Evolutionary conservation across 441 rosid species (phyloP).

Genomic region (Adansonia grandidieri): DNA sequence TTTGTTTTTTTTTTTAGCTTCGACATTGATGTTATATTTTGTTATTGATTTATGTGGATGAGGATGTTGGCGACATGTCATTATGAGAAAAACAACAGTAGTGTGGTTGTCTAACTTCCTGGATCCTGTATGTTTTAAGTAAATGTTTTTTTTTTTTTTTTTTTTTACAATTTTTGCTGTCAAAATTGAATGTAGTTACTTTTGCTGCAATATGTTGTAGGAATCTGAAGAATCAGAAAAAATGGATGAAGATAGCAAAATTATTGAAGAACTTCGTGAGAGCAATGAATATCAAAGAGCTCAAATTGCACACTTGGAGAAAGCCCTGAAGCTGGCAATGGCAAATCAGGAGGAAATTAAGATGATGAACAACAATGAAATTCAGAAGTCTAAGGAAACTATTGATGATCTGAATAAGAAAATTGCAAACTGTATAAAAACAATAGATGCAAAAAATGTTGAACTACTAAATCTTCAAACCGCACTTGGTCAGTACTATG

Average conservation of each 20-base stretch:
- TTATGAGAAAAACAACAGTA: not conserved
- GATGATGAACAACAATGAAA: conserved; percentile 53
- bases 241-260: conserved; percentile 93
- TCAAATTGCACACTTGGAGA: conserved; percentile 71
- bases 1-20: not conserved
- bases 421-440: conserved; percentile 68
- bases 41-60: not conserved
- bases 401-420: conserved; percentile 72
- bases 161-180: conserved; percentile 27
- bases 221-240: conserved; percentile 96
- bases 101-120: conserved; percentile 10
- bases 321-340: conserved; percentile 68
- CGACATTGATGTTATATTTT: not conserved
- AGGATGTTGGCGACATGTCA: not conserved
- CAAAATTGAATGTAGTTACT: conserved; percentile 36
- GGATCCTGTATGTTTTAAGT: conserved; percentile 21
- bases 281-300: conserved; percentile 70
- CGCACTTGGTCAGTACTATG: conserved; percentile 97
- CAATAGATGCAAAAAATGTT: conserved; percentile 74
- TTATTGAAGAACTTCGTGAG: conserved; percentile 86
- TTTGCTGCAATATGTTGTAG: conserved; percentile 48
- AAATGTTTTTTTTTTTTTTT: not conserved
- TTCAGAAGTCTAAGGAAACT: conserved; percentile 62
- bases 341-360: conserved; percentile 66
- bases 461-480: conserved; percentile 93